Conservation (phyloP, 495 filamentous ascomycete genomes). For the Xylaria palmicola region DNA sequence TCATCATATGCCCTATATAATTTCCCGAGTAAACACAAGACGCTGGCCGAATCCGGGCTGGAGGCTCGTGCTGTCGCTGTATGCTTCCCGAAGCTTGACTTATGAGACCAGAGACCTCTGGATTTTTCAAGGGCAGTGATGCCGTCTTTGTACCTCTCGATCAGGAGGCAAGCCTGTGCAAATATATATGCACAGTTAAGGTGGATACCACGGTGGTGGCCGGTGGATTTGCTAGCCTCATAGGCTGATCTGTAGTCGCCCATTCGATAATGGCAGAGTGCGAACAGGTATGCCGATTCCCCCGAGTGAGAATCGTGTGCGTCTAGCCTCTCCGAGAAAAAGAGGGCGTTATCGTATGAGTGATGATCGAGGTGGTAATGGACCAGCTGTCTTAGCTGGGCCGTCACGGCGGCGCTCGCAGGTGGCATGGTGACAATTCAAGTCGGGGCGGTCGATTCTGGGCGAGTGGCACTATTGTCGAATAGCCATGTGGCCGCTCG, state of each 20-base stretch:
- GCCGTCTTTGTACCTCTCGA: conserved; percentile 77
- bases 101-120: conserved; percentile 65
- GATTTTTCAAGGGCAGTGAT: conserved; percentile 76
- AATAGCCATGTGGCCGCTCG: conserved; percentile 29
- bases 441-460: conserved; percentile 12
- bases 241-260: conserved; percentile 67
- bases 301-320: conserved; percentile 76
- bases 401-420: conserved; percentile 61
- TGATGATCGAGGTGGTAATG: conserved; percentile 94
- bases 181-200: conserved; percentile 89
- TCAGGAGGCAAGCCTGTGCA: conserved; percentile 79
- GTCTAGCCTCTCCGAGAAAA: conserved; percentile 81
- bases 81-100: conserved; percentile 69
- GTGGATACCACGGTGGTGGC: conserved; percentile 64
- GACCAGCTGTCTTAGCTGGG: conserved; percentile 78
- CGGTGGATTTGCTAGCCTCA: conserved; percentile 65
- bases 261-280: conserved; percentile 78
- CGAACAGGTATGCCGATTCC: conserved; percentile 79
- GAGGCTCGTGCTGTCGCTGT: conserved; percentile 69
- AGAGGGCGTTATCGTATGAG: conserved; percentile 81
- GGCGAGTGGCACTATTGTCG: conserved; percentile 16
- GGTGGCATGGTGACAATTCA: conserved; percentile 62
- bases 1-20: conserved; percentile 80
- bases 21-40: conserved; percentile 79
- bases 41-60: conserved; percentile 80